These are phyloP conservation scores for Pycnococcus provasolii DNA, from an alignment of 139 green algal genomes.

Conservation along the genomic window DNA sequence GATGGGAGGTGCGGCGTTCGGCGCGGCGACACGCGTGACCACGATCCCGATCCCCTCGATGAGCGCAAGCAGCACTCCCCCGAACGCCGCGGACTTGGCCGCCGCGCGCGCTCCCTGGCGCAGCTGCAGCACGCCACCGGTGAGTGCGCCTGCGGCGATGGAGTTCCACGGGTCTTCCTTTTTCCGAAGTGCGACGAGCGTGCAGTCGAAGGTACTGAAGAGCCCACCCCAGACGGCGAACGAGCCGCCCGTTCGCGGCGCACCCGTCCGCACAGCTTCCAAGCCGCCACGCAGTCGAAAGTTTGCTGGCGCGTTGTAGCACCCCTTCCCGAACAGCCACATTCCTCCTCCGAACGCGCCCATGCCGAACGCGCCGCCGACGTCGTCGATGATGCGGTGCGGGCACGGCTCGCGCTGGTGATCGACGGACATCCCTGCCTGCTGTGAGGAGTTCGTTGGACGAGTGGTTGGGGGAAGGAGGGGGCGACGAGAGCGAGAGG, in stretches of 20 bases:
- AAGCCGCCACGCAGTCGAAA: slow-evolving; percentile 64
- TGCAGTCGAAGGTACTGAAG: slow-evolving; percentile 96
- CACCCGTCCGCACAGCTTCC: slow-evolving; percentile 65
- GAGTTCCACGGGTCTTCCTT: slow-evolving; percentile 99
- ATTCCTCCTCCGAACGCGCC: slow-evolving; percentile 85
- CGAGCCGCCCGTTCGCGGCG: slow-evolving; percentile 84
- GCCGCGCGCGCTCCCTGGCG: slow-evolving; percentile 62
- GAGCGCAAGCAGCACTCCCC: slow-evolving; percentile 73
- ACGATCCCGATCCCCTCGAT: slow-evolving; percentile 95
- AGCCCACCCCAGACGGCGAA: slow-evolving; percentile 97
- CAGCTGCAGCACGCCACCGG: slow-evolving; percentile 85
- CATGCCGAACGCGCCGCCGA: slow-evolving; percentile 98
- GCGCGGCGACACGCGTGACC: slow-evolving; percentile 74
- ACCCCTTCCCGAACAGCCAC: slow-evolving; percentile 82
- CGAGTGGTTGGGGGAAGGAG: too few relatives aligned
- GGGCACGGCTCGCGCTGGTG: slow-evolving; percentile 82
- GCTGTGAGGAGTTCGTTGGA: too few relatives aligned
- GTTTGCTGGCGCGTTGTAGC: slow-evolving; percentile 77
- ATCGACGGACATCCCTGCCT: slow-evolving; percentile 44
- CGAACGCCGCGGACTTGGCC: slow-evolving; percentile 71
- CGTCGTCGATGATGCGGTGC: slow-evolving; percentile 92
- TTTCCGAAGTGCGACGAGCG: slow-evolving; percentile 72
- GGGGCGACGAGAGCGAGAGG: too few relatives aligned
- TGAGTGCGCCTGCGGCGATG: slow-evolving; percentile 79
- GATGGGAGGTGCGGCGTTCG: slow-evolving; percentile 6